Conservation (phyloP, 768 basidiomycete genomes). For the Xerocomellus amylosporus region DNA sequence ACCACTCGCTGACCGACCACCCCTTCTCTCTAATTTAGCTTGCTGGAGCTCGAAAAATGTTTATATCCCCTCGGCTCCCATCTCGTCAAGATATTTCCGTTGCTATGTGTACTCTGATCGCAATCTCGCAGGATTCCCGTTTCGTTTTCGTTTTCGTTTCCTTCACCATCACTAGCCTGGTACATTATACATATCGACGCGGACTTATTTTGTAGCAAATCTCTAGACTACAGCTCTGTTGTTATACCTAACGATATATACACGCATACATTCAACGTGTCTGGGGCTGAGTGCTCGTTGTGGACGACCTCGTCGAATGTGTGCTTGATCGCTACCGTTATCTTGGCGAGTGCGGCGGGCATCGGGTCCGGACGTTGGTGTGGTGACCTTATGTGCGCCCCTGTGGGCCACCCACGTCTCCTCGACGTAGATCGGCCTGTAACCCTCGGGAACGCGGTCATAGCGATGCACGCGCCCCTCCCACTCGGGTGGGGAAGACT, state of each 20-base stretch:
- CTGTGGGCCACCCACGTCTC: not conserved
- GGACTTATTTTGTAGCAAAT: conserved; percentile 8
- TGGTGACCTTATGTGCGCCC: not conserved
- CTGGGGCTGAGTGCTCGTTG: not conserved
- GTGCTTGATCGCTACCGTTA: not conserved
- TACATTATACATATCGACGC: not conserved
- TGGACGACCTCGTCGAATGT: not conserved
- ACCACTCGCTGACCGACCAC: conserved; percentile 9
- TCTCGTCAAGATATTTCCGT: not conserved
- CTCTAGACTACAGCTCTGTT: conserved; percentile 9
- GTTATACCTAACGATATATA: conserved; percentile 8
- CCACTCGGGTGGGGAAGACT: not conserved
- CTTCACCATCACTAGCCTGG: not conserved
- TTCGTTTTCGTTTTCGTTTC: not conserved
- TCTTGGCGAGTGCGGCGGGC: not conserved
- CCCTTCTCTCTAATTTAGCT: conserved; percentile 1
- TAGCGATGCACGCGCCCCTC: not conserved
- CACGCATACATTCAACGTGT: not conserved
- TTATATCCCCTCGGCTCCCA: not conserved
- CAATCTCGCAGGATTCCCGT: not conserved
- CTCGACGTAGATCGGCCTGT: not conserved
- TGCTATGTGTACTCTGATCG: conserved; percentile 1
- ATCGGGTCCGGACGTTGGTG: not conserved
- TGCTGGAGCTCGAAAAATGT: not conserved
- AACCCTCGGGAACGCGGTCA: not conserved